phyloP scores from a whole-genome alignment of 306 rosid species.

The Quercus variabilis region DNA sequence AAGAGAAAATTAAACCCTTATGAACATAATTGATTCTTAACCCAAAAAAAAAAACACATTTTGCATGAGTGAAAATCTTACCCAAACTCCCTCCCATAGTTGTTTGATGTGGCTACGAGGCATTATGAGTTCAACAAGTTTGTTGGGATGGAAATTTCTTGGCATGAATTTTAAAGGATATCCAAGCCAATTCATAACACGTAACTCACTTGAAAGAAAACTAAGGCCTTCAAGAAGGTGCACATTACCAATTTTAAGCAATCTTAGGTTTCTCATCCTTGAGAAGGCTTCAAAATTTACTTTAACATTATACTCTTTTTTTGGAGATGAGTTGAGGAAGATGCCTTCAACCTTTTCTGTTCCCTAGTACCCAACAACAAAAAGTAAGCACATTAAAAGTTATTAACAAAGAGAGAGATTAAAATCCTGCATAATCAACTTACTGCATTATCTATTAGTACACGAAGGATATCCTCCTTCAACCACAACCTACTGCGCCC shows the following conservation, averaged over 20 bases:
- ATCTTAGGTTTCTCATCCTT: too few relatives aligned
- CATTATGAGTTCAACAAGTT: slow-evolving; percentile 18
- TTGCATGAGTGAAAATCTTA: not conserved
- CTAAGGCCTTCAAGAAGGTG: too few relatives aligned
- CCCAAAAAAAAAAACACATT: not conserved
- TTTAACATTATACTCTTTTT: too few relatives aligned
- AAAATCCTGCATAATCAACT: not conserved
- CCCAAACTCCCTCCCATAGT: slow-evolving; percentile 25
- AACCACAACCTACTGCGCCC: not conserved
- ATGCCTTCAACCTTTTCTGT: too few relatives aligned
- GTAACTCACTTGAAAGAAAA: too few relatives aligned
- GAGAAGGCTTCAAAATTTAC: too few relatives aligned
- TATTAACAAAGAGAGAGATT: too few relatives aligned
- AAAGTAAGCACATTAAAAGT: too few relatives aligned
- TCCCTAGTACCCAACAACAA: too few relatives aligned
- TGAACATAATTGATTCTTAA: not conserved
- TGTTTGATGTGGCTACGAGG: slow-evolving; percentile 1
- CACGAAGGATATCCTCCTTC: not conserved
- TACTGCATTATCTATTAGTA: not conserved
- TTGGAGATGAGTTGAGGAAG: accelerated
- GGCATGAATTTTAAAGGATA: slow-evolving; percentile 32
- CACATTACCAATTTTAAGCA: too few relatives aligned
- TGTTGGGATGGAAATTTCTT: not conserved
- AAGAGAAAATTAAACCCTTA: not conserved
- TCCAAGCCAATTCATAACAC: slow-evolving; percentile 7